Conservation (phyloP, 768 basidiomycete species). For the Hebeloma cylindrosporum region DNA sequence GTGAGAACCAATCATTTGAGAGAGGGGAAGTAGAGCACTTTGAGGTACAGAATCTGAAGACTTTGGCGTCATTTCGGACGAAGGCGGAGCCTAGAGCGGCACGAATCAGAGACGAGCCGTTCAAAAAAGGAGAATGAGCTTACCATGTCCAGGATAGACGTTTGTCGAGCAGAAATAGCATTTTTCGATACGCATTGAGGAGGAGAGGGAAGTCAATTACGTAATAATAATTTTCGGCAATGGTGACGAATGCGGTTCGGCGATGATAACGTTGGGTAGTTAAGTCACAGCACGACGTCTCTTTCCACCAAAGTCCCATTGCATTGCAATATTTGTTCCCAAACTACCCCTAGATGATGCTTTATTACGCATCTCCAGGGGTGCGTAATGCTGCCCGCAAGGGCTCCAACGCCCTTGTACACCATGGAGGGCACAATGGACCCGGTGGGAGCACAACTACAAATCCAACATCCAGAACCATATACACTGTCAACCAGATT, state of each 20-base stretch:
- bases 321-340: slow-evolving; percentile 10
- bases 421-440: slow-evolving; percentile 27
- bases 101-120: slow-evolving; percentile 1
- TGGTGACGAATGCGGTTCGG: too few species aligned
- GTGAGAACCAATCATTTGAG: slow-evolving; percentile 2
- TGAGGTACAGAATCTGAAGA: slow-evolving; percentile 96
- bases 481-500: slow-evolving; percentile 46
- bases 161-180: slow-evolving; percentile 98
- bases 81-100: slow-evolving; percentile 74
- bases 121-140: slow-evolving; percentile 13
- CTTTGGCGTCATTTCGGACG: slow-evolving; percentile 97
- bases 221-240: too few species aligned
- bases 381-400: slow-evolving; percentile 41
- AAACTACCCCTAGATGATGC: slow-evolving; percentile 35
- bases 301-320: slow-evolving; percentile 8
- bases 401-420: slow-evolving; percentile 33
- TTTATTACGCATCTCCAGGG: slow-evolving; percentile 48
- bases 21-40: slow-evolving; percentile 71
- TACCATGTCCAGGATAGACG: slow-evolving; percentile 96
- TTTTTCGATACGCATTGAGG: slow-evolving; percentile 89
- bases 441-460: slow-evolving; percentile 24
- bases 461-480: slow-evolving; percentile 35
- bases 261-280: too few species aligned
- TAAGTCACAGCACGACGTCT: too few species aligned
- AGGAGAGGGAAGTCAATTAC: too few species aligned